Evolutionary conservation across 768 basidiomycete species (phyloP).

Genomic region (Cystobasidium onofrii): DNA sequence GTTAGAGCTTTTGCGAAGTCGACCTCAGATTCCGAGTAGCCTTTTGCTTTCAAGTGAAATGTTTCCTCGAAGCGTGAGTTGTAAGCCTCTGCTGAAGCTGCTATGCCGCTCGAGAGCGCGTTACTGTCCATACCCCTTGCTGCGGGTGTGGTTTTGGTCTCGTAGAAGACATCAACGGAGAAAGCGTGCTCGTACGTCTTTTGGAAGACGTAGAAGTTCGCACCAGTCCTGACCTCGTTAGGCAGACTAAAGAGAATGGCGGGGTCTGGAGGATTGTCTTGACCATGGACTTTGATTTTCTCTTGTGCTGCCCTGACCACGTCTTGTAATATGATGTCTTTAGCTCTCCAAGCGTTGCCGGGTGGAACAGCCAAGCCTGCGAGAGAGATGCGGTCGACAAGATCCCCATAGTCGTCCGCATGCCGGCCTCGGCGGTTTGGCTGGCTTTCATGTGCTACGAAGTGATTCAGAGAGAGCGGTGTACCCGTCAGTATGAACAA

Average conservation of each 20-base stretch:
- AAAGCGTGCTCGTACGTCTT: slow-evolving; percentile 76
- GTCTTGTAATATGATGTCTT: slow-evolving; percentile 51
- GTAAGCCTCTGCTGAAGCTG: slow-evolving; percentile 58
- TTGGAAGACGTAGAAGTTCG: slow-evolving; percentile 80
- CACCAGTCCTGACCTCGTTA: slow-evolving; percentile 61
- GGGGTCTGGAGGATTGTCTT: slow-evolving; percentile 58
- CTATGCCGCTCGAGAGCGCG: slow-evolving; percentile 61
- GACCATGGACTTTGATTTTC: slow-evolving; percentile 52
- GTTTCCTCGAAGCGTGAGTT: slow-evolving; percentile 58
- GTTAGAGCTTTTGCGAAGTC: slow-evolving; percentile 80
- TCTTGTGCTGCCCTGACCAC: slow-evolving; percentile 57
- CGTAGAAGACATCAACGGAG: slow-evolving; percentile 81
- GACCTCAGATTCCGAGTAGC: slow-evolving; percentile 52
- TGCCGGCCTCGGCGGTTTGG: slow-evolving; percentile 23
- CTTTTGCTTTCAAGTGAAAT: slow-evolving; percentile 59
- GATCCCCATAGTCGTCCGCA: slow-evolving; percentile 37
- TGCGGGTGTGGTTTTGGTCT: slow-evolving; percentile 50
- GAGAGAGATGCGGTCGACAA: slow-evolving; percentile 35
- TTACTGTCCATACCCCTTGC: slow-evolving; percentile 55
- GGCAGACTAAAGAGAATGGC: slow-evolving; percentile 68
- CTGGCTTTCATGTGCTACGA: slow-evolving; percentile 30
- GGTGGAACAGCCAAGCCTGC: slow-evolving; percentile 27
- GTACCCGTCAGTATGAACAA: neutral
- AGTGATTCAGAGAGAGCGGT: too few species aligned
- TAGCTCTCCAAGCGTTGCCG: slow-evolving; percentile 39